Conservation (phyloP, 768 basidiomycete genomes). For the Clavaria fumosa region DNA sequence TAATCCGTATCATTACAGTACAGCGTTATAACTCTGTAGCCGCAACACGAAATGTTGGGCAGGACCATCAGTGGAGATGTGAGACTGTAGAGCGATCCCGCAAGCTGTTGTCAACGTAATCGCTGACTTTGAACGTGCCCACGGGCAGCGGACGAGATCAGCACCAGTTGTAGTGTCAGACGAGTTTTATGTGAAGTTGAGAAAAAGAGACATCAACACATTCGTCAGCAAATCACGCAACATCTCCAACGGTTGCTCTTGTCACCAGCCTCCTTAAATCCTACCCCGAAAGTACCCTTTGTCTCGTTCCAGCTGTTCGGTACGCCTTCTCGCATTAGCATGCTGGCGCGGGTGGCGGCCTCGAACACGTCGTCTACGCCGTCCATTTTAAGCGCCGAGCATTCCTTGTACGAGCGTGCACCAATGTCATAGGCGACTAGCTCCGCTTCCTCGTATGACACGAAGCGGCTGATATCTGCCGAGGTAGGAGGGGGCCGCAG, state of each 20-base stretch:
- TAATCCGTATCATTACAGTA: too few relatives aligned
- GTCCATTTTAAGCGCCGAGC: constrained; percentile 77
- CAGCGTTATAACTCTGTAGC: too few relatives aligned
- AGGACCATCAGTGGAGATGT: too few relatives aligned
- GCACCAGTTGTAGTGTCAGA: too few relatives aligned
- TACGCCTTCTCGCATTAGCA: constrained; percentile 85
- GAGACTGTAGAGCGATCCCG: too few relatives aligned
- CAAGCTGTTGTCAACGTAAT: too few relatives aligned
- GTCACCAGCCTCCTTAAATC: constrained; percentile 4
- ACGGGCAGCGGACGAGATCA: too few relatives aligned
- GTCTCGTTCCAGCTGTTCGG: constrained; percentile 42
- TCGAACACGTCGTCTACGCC: constrained; percentile 98
- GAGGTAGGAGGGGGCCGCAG: constrained; percentile 49
- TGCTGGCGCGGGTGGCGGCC: constrained; percentile 89
- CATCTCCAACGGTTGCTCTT: constrained; percentile 5
- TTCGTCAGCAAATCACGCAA: constrained; percentile 8
- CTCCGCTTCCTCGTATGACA: constrained; percentile 70
- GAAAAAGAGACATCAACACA: too few relatives aligned
- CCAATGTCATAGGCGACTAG: constrained; percentile 72
- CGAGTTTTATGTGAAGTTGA: too few relatives aligned
- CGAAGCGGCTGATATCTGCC: constrained; percentile 35
- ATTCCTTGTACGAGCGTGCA: constrained; percentile 89
- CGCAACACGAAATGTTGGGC: too few relatives aligned
- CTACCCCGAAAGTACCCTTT: constrained; percentile 40
- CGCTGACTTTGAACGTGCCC: too few relatives aligned